Base-by-base conservation (phyloP, 345 rosid genomes). In the Noccaea caerulescens region DNA sequence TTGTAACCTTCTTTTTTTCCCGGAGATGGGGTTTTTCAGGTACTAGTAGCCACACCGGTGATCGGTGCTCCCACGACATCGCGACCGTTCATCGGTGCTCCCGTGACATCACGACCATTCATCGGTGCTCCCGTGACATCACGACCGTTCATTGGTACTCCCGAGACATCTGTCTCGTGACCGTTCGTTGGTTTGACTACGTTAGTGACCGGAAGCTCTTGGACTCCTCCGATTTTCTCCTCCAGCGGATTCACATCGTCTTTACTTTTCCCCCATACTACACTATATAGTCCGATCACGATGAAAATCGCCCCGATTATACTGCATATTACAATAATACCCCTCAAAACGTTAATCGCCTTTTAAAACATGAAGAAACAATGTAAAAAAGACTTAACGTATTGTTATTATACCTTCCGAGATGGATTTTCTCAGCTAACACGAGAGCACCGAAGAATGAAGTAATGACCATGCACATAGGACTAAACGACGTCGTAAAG, bases 221-320 rank as follows among this genome's bases (percentile, higher is more conserved):
- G 80, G 13, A 27, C 14, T 18, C 63, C 36, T 8, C 58, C 74
- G 4, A 54, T 32, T 68, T 84, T 82, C 65, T 80, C 82, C 6
- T 77, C 77, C 1, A 66, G 7, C 9, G 74, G 53, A 43, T 81
- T 44, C 47, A 7, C 42, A 2, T 0, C 4, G 37, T 93, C 97
- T 47, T 90, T 93, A 84, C 87, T 84, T 59, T 93, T 93, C 0
- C 96, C 98, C 97, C 97, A 91, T 39, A 85, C 91, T 34, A 93
- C 97, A 2, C 82, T 82, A 77, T 93, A 91, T 7, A 91, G 88
- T 23, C 97, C 98, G 18, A 80, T 5, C 3, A 93, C 98, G 54
- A 93, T 87, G 67, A 88, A 10, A 25, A 87, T 37, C 0, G 98
- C 94, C 66, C 97, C 98, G 12, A 91, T 78, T 59, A 93, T 66